Evolutionary conservation across 208 protist genomes (phyloP).

Genomic region (Crithidia sp.): DNA sequence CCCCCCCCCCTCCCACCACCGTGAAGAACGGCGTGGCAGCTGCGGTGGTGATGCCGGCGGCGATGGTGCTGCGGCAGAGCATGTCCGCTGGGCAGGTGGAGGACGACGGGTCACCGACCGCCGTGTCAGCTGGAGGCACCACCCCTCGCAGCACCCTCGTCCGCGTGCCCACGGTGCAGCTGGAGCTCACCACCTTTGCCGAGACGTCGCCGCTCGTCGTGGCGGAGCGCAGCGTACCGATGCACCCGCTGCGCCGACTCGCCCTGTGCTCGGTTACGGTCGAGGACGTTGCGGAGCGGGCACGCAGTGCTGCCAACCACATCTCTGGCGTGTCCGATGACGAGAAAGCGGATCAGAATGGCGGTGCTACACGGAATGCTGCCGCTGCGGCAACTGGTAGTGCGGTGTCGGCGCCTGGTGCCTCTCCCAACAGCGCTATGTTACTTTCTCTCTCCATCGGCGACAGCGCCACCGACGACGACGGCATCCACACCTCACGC

Average conservation of each 20-base stretch:
- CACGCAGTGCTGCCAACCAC: conserved; percentile 6
- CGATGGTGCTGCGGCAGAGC: conserved; percentile 23
- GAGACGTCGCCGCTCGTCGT: conserved; percentile 17
- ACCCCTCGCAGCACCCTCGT: not conserved
- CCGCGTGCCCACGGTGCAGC: conserved; percentile 13
- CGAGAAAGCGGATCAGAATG: not conserved
- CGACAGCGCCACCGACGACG: conserved; percentile 17
- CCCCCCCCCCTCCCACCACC: no score
- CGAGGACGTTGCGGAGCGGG: conserved; percentile 24
- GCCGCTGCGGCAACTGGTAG: no score
- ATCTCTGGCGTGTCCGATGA: not conserved
- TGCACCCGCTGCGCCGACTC: conserved; percentile 28
- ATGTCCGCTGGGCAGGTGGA: not conserved
- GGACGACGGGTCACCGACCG: not conserved
- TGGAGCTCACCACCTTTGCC: conserved; percentile 26
- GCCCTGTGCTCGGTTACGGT: conserved; percentile 25
- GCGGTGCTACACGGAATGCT: no score
- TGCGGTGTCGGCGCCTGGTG: not conserved
- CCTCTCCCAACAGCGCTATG: not conserved
- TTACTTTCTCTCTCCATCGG: conserved; percentile 20
- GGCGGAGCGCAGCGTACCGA: conserved; percentile 11
- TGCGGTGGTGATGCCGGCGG: conserved; percentile 1
- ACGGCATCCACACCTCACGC: not conserved
- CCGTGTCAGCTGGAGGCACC: not conserved
- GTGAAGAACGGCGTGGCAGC: not conserved